Conservation (phyloP, 345 rosid genomes). For the Syzygium aromaticum region DNA sequence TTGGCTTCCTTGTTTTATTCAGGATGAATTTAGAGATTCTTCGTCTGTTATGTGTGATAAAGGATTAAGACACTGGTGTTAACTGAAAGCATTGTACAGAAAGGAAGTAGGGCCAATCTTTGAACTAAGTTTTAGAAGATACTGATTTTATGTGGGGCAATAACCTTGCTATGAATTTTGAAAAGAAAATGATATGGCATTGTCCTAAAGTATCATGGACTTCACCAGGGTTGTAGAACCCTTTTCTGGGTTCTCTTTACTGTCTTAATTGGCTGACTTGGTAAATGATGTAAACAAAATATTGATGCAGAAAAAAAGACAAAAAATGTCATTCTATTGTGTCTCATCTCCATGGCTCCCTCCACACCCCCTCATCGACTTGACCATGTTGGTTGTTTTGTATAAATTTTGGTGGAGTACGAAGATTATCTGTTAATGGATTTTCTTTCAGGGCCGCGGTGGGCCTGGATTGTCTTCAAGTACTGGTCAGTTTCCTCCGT, state of each 20-base stretch:
- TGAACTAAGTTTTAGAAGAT: not conserved
- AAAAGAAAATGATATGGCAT: not conserved
- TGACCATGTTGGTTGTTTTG: not conserved
- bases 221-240: not conserved
- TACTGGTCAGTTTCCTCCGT: conserved; percentile 37
- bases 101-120: not conserved
- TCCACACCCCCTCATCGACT: not conserved
- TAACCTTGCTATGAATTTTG: not conserved
- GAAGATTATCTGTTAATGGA: not conserved
- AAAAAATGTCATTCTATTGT: not conserved
- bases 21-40: not conserved
- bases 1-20: not conserved
- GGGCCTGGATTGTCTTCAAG: conserved; percentile 64
- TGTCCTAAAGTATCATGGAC: not conserved
- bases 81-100: not conserved
- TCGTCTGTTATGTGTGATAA: not conserved
- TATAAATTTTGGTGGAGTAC: not conserved
- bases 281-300: not conserved
- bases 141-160: not conserved
- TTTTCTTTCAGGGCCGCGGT: conserved; percentile 73
- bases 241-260: not conserved
- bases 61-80: not conserved
- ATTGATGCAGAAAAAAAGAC: not conserved
- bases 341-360: not conserved
- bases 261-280: not conserved